Base-by-base conservation (phyloP, 1,284 basidiomycete species). In the Fistulina hepatica region DNA sequence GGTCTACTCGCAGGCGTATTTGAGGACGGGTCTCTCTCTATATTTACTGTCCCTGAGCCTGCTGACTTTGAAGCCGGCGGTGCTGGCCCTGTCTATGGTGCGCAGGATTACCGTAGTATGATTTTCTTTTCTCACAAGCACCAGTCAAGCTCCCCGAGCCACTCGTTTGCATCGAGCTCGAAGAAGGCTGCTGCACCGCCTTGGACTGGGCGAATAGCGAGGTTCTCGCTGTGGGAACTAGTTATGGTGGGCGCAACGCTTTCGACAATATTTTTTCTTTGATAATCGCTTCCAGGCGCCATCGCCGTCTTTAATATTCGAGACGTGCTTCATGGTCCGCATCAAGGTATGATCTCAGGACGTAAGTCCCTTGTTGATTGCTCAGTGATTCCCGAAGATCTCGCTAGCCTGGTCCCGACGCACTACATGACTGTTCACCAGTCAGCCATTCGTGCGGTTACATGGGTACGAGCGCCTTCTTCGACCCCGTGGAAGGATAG, bases 191-290 rank as follows among this genome's bases (percentile, higher is more conserved):
- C 11, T 80, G 75, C 46, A 83, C 73, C 67, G 71, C 73, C 22
- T 64, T 93, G 27, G 88, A 92, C 49, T 94, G 89, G 89, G 80
- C 78, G 2, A 88, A 88, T 46, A 86, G 84, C 42, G 76, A 81
- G 41, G 51, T 80, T 4, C 53, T 95, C 3, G 86, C 81, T 2
- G 71, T 82, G 5, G 89, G 89, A 1, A 79, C 81, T 21, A 80
- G 84, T 2, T 84, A 86, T 47, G 90, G 90, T 88, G 39, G 36
- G 60, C 40, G 6, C 6, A 8, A n/a, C 31, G 21, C 12, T 16
- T 33, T 7, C 37, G 16, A 21, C 9, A 9, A n/a, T 24, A 9
- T 13, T 23, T 34, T 27, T 31, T 28, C 30, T n/a, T 25, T 3
- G 10, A 16, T 15, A 28, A 16, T 26, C 23, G 15, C 22, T 25